A percentile compares a stretch with the other conserved stretches of the same genome.
These are phyloP conservation scores for Xylariaceae sp. DNA, from an alignment of 2,329 filamentous ascomycete species.

Conservation along the genomic window DNA sequence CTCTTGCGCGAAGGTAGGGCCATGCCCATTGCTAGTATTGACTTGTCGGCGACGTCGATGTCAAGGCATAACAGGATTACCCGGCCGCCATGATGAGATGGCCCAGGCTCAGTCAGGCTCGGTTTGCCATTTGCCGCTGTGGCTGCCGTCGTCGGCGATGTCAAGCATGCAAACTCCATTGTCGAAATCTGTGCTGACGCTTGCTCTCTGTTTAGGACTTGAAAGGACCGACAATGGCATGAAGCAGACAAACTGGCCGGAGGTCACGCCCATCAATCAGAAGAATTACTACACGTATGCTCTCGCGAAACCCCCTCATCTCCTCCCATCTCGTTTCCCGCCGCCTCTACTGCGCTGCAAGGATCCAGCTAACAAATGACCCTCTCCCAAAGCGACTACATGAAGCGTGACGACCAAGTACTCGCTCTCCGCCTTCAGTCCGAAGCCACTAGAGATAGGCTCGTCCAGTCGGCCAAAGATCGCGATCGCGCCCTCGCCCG, in stretches of 20 bases:
- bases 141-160: background rate
- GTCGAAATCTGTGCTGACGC: background rate
- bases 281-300: slow-evolving; percentile 97
- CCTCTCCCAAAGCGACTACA: slow-evolving; percentile 66
- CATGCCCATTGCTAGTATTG: background rate
- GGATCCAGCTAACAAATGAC: slow-evolving; percentile 13
- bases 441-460: slow-evolving; percentile 77
- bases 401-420: slow-evolving; percentile 96
- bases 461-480: slow-evolving; percentile 82
- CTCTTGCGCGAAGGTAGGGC: slow-evolving; percentile 54
- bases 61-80: too few relatives aligned
- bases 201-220: slow-evolving; percentile 58
- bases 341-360: background rate
- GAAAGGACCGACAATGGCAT: slow-evolving; percentile 98
- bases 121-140: too few relatives aligned
- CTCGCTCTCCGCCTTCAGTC: slow-evolving; percentile 81
- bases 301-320: background rate
- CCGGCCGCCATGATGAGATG: too few relatives aligned
- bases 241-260: slow-evolving; percentile 90
- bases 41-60: too few relatives aligned
- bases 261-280: slow-evolving; percentile 91
- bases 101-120: too few relatives aligned
- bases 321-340: background rate
- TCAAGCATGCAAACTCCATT: background rate
- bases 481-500: slow-evolving; percentile 79